Percentiles rank a stretch among this genome's conserved stretches.
Evolutionary conservation across 148 eudicot genomes (phyloP).

Genomic region (Vaccinium darrowii): DNA sequence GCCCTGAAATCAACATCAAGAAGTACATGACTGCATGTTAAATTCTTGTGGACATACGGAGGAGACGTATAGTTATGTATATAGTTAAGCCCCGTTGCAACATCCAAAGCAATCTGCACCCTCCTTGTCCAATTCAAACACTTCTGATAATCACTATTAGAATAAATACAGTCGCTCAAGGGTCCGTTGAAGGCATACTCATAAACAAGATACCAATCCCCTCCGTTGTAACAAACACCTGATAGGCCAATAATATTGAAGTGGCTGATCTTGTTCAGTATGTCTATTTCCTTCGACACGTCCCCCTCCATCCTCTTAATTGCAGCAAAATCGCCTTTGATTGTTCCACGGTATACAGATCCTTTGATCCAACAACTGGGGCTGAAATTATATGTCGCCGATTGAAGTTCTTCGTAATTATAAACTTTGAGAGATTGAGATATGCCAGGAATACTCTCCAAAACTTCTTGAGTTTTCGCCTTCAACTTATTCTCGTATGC

Average conservation of each 20-base stretch:
- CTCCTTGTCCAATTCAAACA: slow-evolving; percentile 72
- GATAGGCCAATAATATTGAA: slow-evolving; percentile 67
- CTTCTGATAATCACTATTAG: slow-evolving; percentile 32
- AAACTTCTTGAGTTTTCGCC: slow-evolving; percentile 50
- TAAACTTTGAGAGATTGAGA: slow-evolving; percentile 72
- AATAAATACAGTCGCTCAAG: slow-evolving; percentile 65
- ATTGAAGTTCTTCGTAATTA: slow-evolving; percentile 56
- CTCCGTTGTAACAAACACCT: slow-evolving; percentile 72
- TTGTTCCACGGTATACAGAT: slow-evolving; percentile 73
- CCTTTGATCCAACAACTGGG: slow-evolving; percentile 55
- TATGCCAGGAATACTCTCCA: slow-evolving; percentile 60
- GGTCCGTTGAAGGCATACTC: slow-evolving; percentile 86
- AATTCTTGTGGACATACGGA: slow-evolving; percentile 70
- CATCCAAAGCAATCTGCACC: slow-evolving; percentile 70
- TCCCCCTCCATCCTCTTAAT: slow-evolving; percentile 79
- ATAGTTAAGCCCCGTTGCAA: slow-evolving; percentile 80
- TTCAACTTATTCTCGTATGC: slow-evolving; percentile 43
- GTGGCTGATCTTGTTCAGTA: slow-evolving; percentile 77
- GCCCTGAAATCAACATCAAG: slow-evolving; percentile 74
- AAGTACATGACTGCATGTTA: slow-evolving; percentile 66
- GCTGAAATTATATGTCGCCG: slow-evolving; percentile 73
- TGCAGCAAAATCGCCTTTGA: slow-evolving; percentile 72
- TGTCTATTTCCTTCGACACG: slow-evolving; percentile 65
- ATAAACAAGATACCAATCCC: slow-evolving; percentile 77
- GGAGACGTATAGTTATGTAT: slow-evolving; percentile 80